Base-by-base conservation (phyloP, 139 green algal genomes). In the Tetratostichococcus sp. region DNA sequence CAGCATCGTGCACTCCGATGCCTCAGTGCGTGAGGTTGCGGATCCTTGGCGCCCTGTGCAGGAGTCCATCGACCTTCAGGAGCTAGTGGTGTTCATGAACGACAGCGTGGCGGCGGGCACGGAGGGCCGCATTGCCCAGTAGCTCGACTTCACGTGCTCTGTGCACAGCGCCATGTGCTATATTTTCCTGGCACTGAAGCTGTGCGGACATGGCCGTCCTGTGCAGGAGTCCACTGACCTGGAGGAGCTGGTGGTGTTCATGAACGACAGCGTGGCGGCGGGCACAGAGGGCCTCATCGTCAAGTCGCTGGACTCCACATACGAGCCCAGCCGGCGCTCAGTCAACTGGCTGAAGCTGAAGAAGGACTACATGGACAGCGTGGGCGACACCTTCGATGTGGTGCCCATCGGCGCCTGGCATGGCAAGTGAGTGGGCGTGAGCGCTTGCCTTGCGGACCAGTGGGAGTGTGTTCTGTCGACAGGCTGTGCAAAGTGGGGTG, bases 101-200 rank as follows among this genome's bases (percentile, higher is more conserved):
- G 93, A 97, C 58, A 83, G 93, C 21, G 90, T 98, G 21, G 84
- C 86, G 23, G 85, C 80, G 1, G 89, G 88, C 69, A 98, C 94
- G 0, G 95, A 99, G 85, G 95, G 95, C 0, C 86, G 98, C 1
- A 98, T 99, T 69, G 93, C 98, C 14, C 98, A 99, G 86, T 93
- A 89, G 8, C 35, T 92, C 59, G 81, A 87, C 33, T 90, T 91
- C 70, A 97, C 91, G 0, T 98, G 98, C 82, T n/a, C n/a, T n/a
- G n/a, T n/a, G n/a, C n/a, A n/a, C n/a, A n/a, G n/a, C n/a, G n/a
- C n/a, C n/a, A n/a, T n/a, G n/a, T n/a, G n/a, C n/a, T n/a, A n/a
- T n/a, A n/a, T n/a, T n/a, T n/a, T n/a, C n/a, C n/a, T n/a, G n/a
- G n/a, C n/a, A n/a, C n/a, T n/a, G n/a, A n/a, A n/a, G n/a, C n/a